Percentiles rank a stretch among this genome's conserved stretches.
Conservation (phyloP, 2,329 filamentous ascomycete species). For the Tolypocladium endophyticum region DNA sequence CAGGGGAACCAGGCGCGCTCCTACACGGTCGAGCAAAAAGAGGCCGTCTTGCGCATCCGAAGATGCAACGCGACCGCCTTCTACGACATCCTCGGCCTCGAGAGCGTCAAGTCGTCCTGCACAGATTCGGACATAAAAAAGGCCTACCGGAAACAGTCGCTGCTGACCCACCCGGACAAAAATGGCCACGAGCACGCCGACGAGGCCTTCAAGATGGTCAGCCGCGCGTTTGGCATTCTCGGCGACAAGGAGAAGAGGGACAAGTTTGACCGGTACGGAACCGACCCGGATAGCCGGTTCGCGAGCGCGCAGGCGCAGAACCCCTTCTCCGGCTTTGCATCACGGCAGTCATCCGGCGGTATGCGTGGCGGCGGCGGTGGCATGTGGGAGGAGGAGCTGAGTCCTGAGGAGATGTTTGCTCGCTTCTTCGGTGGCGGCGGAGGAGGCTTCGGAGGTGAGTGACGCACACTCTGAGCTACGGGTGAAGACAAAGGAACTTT, state of each 20-base stretch:
- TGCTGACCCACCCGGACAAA: constrained; percentile 97
- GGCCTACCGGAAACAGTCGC: constrained; percentile 86
- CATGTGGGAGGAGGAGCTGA: constrained; percentile 85
- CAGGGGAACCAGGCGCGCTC: constrained; percentile 67
- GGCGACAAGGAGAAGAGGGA: constrained; percentile 82
- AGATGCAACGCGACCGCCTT: constrained; percentile 78
- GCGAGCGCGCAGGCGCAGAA: constrained; percentile 49
- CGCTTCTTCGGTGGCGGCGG: constrained; percentile 85
- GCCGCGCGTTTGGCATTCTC: constrained; percentile 82
- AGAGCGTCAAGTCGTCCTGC: constrained; percentile 50
- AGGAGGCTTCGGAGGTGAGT: constrained; percentile 43
- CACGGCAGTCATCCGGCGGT: constrained; percentile 29
- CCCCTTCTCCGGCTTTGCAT: constrained; percentile 54
- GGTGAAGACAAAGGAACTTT: too few relatives aligned
- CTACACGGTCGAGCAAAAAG: constrained; percentile 84
- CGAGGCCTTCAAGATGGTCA: constrained; percentile 98
- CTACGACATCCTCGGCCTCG: constrained; percentile 85
- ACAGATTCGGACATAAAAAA: constrained; percentile 90
- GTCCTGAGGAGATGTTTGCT: constrained; percentile 92
- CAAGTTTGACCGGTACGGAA: constrained; percentile 80
- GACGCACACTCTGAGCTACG: too few relatives aligned
- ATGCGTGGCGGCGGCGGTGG: constrained; percentile 39
- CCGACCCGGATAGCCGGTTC: constrained; percentile 85
- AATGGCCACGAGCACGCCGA: constrained; percentile 93
- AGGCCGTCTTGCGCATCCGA: constrained; percentile 80